Percentiles rank a stretch among this genome's conserved stretches.
Evolutionary conservation across 495 filamentous ascomycete species (phyloP).

Genomic region (Cetradonia linearis): DNA sequence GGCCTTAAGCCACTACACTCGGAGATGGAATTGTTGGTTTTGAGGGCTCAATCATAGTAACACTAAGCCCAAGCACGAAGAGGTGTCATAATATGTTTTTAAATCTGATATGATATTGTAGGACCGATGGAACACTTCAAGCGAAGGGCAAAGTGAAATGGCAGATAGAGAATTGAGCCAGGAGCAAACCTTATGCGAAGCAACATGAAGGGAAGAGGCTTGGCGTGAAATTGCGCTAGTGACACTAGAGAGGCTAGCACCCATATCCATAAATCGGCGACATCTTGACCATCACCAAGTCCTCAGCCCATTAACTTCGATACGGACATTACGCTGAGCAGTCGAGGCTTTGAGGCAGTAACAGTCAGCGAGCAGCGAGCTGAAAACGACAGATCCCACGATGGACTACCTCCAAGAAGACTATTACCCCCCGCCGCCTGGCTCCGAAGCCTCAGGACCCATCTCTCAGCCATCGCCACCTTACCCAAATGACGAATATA

Average conservation of each 20-base stretch:
- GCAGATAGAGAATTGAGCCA: no score
- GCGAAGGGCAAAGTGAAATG: no score
- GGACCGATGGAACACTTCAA: no score
- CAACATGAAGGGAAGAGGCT: no score
- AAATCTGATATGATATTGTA: no score
- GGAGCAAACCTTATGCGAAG: no score
- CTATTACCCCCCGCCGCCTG: conserved; percentile 18
- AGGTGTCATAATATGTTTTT: no score
- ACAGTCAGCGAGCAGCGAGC: neutral
- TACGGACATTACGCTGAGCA: conserved; percentile 18
- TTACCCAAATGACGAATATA: conserved; percentile 18
- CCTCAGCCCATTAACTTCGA: conserved; percentile 15
- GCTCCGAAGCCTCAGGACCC: neutral
- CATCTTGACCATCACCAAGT: conserved; percentile 9
- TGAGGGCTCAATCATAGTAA: no score
- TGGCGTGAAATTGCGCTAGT: neutral
- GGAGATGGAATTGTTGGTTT: neutral
- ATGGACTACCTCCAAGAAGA: conserved; percentile 24
- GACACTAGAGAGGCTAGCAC: conserved; percentile 1
- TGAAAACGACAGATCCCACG: neutral
- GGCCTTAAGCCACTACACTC: neutral
- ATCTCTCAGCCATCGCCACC: neutral
- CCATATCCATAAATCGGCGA: conserved; percentile 6
- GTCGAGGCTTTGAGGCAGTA: neutral
- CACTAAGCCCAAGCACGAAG: no score